These are phyloP conservation scores for Mesembryanthemum crystallinum DNA, from an alignment of 148 eudicot species.

Conservation along the genomic window DNA sequence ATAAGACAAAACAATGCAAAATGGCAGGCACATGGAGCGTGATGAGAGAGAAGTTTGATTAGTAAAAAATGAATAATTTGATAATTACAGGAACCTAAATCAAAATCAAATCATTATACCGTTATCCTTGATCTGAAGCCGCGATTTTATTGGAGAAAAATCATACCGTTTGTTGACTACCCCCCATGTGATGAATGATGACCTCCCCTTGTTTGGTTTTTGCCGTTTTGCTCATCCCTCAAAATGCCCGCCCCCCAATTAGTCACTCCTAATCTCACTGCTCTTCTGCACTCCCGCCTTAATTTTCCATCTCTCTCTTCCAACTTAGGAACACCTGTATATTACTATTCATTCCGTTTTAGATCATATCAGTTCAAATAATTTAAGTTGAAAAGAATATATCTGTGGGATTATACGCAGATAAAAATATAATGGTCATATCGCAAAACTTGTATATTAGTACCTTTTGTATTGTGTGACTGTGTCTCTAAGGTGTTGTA, in stretches of 20 bases:
- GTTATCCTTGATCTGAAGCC: background rate
- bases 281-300: background rate
- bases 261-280: too few relatives aligned
- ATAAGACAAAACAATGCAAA: background rate
- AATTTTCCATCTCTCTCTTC: background rate
- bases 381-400: too few relatives aligned
- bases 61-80: background rate
- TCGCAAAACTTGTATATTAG: too few relatives aligned
- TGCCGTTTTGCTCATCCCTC: background rate
- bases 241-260: background rate
- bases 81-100: background rate
- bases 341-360: too few relatives aligned
- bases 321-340: too few relatives aligned
- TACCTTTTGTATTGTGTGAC: too few relatives aligned
- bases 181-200: background rate
- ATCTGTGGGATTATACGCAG: too few relatives aligned
- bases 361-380: too few relatives aligned
- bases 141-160: slow-evolving; percentile 3
- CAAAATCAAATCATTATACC: slow-evolving; percentile 2
- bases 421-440: too few relatives aligned
- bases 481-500: too few relatives aligned
- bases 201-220: too few relatives aligned
- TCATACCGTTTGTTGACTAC: background rate
- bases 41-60: background rate
- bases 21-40: slow-evolving; percentile 13